phyloP scores from a whole-genome alignment of 129 eudicot genomes.

The Tanacetum coccineum region DNA sequence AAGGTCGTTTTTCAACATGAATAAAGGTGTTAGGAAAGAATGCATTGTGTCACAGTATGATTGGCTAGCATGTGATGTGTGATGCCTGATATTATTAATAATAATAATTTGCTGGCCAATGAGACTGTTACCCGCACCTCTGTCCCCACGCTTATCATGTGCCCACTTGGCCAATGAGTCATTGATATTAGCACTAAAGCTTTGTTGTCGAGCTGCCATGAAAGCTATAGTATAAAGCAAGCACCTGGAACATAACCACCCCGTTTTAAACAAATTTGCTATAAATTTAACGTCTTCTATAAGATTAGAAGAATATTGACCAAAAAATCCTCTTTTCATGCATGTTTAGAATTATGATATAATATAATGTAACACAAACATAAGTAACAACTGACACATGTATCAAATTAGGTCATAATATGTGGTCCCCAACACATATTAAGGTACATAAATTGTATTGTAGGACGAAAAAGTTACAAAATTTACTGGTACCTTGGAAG shows the following conservation, averaged over 20 bases:
- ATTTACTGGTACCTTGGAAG: too few species aligned
- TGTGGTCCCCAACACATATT: neutral
- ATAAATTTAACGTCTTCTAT: neutral
- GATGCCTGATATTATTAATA: too few species aligned
- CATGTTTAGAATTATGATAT: too few species aligned
- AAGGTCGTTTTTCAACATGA: too few species aligned
- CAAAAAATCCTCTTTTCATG: neutral
- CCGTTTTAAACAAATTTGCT: neutral
- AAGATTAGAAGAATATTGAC: neutral
- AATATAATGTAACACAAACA: neutral
- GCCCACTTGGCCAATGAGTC: too few species aligned
- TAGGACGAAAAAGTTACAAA: neutral
- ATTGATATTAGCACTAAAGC: neutral
- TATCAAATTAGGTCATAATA: neutral
- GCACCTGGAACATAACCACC: slow-evolving; percentile 6
- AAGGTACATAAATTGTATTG: neutral
- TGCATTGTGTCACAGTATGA: too few species aligned
- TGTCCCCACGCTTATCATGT: too few species aligned
- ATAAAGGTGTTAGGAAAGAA: too few species aligned
- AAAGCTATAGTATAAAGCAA: neutral
- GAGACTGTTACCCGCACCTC: too few species aligned
- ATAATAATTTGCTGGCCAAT: too few species aligned
- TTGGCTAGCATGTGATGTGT: too few species aligned
- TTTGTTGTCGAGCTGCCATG: slow-evolving; percentile 4
- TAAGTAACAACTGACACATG: neutral